Evolutionary conservation across 129 eudicot genomes (phyloP).

Genomic region (Kitagawia praeruptora): DNA sequence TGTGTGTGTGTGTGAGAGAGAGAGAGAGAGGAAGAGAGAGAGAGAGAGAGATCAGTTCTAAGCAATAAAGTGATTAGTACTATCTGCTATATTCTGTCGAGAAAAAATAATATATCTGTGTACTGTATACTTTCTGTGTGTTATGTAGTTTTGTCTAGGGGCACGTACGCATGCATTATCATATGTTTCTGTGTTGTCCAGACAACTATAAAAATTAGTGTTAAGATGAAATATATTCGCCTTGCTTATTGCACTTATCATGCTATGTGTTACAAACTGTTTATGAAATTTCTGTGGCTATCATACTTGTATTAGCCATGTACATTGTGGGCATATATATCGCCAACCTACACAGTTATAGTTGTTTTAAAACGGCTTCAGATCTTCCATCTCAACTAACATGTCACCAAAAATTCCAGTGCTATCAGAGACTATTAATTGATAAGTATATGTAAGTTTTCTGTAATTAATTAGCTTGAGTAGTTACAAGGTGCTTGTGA

Average conservation of each 20-base stretch:
- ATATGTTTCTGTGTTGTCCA: neutral
- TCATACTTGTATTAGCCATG: too few relatives aligned
- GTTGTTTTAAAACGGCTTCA: neutral
- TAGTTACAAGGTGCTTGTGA: too few relatives aligned
- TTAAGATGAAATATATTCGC: too few relatives aligned
- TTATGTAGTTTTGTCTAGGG: neutral
- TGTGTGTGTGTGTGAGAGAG: neutral
- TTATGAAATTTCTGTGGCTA: too few relatives aligned
- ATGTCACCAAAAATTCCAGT: too few relatives aligned
- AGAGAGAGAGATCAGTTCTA: too few relatives aligned
- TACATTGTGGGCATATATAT: neutral
- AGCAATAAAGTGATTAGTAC: too few relatives aligned
- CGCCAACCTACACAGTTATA: neutral
- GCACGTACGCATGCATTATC: neutral
- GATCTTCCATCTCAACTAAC: neutral
- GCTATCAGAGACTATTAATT: too few relatives aligned
- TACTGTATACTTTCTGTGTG: neutral
- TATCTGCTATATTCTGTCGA: neutral
- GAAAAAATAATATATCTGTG: neutral
- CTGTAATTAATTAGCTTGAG: too few relatives aligned
- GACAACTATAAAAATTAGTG: neutral
- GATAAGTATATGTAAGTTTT: too few relatives aligned
- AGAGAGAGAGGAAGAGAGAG: neutral
- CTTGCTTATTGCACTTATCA: too few relatives aligned
- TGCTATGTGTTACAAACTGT: too few relatives aligned